Evolutionary conservation across 306 rosid species (phyloP).

Genomic region (Glycine latifolia): DNA sequence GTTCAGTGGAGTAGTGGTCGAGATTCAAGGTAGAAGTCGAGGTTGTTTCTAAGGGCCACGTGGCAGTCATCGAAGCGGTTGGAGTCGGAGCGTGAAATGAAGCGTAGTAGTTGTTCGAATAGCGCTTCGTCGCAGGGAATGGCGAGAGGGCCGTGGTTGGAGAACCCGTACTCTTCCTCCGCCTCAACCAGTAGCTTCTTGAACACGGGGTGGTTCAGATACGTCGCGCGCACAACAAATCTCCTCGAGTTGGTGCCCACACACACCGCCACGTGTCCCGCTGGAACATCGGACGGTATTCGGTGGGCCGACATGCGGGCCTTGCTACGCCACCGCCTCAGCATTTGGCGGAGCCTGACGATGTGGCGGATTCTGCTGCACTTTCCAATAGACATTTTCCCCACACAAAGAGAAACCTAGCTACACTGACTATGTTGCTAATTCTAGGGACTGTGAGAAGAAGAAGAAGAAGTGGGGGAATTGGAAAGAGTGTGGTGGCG

Average conservation of each 20-base stretch:
- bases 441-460: too few relatives aligned
- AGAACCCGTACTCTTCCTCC: conserved; percentile 88
- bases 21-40: conserved; percentile 72
- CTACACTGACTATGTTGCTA: too few relatives aligned
- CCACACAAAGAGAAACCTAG: too few relatives aligned
- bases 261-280: conserved; percentile 91
- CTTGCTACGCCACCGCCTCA: conserved; percentile 81
- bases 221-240: conserved; percentile 73
- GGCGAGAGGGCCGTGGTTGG: conserved; percentile 67
- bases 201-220: conserved; percentile 91
- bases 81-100: not conserved
- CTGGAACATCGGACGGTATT: conserved; percentile 67
- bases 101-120: conserved; percentile 70
- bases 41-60: not conserved
- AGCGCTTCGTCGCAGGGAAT: conserved; percentile 88
- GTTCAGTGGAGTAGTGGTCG: conserved; percentile 65
- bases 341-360: conserved; percentile 80
- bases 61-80: too few relatives aligned
- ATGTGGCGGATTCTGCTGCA: conserved; percentile 93
- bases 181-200: conserved; percentile 72
- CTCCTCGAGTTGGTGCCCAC: conserved; percentile 71
- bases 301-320: conserved; percentile 63
- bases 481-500: not conserved
- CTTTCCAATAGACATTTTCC: conserved; percentile 63
- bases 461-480: not conserved